Evolutionary conservation across 2,329 filamentous ascomycete species (phyloP).

Genomic region (Myriangium duriaei): DNA sequence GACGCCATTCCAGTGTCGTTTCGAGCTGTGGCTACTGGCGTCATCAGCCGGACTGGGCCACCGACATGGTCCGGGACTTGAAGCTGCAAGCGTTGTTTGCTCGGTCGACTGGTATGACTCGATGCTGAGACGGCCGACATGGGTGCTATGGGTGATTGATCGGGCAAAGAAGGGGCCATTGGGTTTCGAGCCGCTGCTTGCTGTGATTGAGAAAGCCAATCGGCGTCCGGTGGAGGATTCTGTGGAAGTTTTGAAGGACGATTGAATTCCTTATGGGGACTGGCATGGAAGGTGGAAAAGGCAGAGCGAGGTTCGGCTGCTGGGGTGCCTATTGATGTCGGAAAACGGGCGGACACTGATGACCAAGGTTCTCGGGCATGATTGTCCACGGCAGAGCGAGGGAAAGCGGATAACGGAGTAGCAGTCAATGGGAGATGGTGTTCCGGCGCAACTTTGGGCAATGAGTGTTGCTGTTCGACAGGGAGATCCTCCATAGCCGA

Average conservation of each 20-base stretch:
- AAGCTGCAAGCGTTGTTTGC: conserved; percentile 22
- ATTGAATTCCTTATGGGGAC: conserved; percentile 2
- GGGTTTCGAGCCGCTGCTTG: background rate
- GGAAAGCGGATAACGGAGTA: conserved; percentile 36
- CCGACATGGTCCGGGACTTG: conserved; percentile 51
- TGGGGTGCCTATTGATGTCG: background rate
- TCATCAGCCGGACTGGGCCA: conserved; percentile 50
- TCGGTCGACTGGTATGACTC: conserved; percentile 1
- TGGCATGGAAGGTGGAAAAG: conserved; percentile 6
- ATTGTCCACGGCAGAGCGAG: conserved; percentile 38
- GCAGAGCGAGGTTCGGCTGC: conserved; percentile 6
- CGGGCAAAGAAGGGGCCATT: conserved; percentile 20
- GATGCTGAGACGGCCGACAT: conserved; percentile 10
- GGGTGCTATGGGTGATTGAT: conserved; percentile 15
- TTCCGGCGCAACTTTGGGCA: conserved; percentile 8
- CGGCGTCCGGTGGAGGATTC: conserved; percentile 13
- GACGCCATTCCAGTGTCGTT: background rate
- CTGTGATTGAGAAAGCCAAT: conserved; percentile 10
- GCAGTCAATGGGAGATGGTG: conserved; percentile 13
- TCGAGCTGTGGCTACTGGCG: conserved; percentile 43
- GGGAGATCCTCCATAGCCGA: conserved; percentile 10
- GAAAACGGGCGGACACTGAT: conserved; percentile 19
- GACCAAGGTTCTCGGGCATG: conserved; percentile 40
- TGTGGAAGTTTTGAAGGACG: background rate
- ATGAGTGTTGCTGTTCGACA: conserved; percentile 14